phyloP scores from a whole-genome alignment of 169 alveolate genomes.

The Toxoplasma gondii region DNA sequence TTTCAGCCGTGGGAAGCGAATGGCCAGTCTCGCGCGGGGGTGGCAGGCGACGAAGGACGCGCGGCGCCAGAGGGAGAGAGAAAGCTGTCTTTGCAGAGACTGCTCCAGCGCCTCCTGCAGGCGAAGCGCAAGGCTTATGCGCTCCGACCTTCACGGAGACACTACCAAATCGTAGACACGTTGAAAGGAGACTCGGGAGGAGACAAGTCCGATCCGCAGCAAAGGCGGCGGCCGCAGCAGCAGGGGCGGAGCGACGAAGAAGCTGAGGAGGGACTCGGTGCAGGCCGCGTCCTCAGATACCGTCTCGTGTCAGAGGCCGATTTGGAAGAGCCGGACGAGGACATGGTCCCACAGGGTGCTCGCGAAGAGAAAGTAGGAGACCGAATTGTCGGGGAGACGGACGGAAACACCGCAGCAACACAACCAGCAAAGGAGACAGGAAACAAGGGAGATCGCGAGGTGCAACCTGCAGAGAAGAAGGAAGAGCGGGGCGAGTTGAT shows the following conservation, averaged over 20 bases:
- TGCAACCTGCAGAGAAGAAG: no score
- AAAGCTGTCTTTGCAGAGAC: neutral
- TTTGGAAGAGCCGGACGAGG: neutral
- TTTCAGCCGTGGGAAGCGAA: neutral
- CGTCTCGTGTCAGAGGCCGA: neutral
- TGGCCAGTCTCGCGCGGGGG: neutral
- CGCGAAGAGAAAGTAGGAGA: no score
- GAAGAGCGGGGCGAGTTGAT: no score
- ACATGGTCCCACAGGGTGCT: no score
- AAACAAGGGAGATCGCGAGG: neutral
- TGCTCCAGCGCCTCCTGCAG: conserved; percentile 28
- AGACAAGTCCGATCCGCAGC: neutral
- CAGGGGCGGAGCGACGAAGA: neutral
- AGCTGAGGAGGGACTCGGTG: conserved; percentile 2
- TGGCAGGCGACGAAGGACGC: neutral
- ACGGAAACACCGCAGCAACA: neutral
- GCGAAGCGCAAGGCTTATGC: neutral
- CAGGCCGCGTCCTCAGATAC: conserved; percentile 18
- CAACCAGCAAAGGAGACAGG: neutral
- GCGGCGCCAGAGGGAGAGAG: neutral
- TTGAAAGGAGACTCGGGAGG: neutral
- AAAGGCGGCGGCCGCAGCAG: neutral
- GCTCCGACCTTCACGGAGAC: neutral
- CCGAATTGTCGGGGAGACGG: no score
- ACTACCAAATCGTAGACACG: neutral